Evolutionary conservation across 495 filamentous ascomycete genomes (phyloP).

Genomic region (Pseudomonodictys pantanalensis): DNA sequence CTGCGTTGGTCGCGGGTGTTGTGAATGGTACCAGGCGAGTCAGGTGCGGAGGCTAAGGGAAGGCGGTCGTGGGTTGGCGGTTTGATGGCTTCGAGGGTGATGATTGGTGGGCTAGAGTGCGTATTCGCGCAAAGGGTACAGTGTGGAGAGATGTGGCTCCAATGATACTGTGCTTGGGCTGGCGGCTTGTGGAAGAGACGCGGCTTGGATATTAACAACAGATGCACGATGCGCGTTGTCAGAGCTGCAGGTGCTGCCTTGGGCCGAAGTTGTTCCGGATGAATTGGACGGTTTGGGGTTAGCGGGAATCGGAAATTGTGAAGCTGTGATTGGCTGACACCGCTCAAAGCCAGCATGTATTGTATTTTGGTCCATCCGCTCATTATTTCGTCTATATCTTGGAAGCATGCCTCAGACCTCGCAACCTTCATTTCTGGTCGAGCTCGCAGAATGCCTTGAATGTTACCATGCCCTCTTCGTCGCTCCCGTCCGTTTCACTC

Average conservation of each 20-base stretch:
- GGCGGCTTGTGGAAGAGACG: background rate
- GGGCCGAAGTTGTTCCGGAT: no score
- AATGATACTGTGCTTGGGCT: slow-evolving; percentile 2
- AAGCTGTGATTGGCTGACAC: no score
- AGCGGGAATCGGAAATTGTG: no score
- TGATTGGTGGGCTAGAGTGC: slow-evolving; percentile 22
- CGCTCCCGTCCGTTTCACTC: slow-evolving; percentile 42
- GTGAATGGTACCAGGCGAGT: background rate
- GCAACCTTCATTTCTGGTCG: slow-evolving; percentile 10
- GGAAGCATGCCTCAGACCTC: background rate
- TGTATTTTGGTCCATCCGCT: background rate
- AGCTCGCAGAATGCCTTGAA: slow-evolving; percentile 97
- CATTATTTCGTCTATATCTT: background rate
- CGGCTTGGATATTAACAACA: background rate
- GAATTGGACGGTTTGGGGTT: no score
- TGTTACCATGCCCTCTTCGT: slow-evolving; percentile 67
- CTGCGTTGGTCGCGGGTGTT: background rate
- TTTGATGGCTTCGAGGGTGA: slow-evolving; percentile 4
- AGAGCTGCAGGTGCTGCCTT: no score
- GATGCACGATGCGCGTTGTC: no score
- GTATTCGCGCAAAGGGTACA: background rate
- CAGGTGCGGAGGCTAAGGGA: slow-evolving; percentile 19
- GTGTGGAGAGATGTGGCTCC: slow-evolving; percentile 11
- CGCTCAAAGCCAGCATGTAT: no score
- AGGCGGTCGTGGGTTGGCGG: slow-evolving; percentile 4